Base-by-base conservation (phyloP, 306 rosid species). In the Ceratonia siliqua region DNA sequence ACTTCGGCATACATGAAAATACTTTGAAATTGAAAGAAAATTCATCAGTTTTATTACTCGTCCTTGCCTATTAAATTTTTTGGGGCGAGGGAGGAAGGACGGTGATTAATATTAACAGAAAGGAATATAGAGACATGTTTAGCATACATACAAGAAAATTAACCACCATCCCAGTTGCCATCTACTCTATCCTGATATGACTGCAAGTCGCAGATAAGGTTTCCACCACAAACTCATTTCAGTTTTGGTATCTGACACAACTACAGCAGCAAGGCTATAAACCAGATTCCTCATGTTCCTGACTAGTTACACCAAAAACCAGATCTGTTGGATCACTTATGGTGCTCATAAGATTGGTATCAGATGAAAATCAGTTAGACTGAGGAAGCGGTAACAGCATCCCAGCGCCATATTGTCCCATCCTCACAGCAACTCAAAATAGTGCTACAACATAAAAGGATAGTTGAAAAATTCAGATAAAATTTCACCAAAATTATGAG, bases 331-430 rank as follows among this genome's bases (percentile, higher is more conserved):
- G 45, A 68, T 54, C 63, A 18, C 76, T 62, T 21, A 35, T 8
- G 9, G 39, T 27, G 46, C 67, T 42, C 56, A 52, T 58, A 45
- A 42, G 14, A 13, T 66, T 5, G 41, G 65, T 11, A 50, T 48
- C 38, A 35, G 45, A 35, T 1, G 64, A 27, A 50, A 12, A 32
- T 18, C 57, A 46, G 83, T 71, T 64, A 82, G 8, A 27, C 65
- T 45, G 63, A 63, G 32, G 82, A 62, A 45, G 46, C 73, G 46
- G 85, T 39, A 30, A 78, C 62, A 15, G 70, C 92, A 80, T 95
- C 99, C 99, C 98, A 95, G n/a, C 96, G 98, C 99, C 99, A 95
- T 75, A 95, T 90, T 15, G 97, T 92, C 71, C 98, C 98, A n/a
- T 92, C 96, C 73, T 95, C 97, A 30, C 93, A 89, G 87, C 99